phyloP scores from a whole-genome alignment of 805 yeast species.

The Pichia californica region DNA sequence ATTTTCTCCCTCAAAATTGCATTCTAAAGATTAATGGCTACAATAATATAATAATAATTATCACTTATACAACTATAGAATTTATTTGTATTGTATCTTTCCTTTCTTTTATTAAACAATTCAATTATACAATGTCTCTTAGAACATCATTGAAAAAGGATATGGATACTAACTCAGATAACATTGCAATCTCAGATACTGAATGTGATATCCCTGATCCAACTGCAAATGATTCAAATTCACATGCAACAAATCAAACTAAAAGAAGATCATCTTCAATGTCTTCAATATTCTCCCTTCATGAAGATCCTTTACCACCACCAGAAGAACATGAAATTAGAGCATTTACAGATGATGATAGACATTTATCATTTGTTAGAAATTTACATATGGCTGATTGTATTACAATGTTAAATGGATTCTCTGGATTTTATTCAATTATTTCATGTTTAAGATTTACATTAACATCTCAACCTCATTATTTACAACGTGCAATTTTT shows the following conservation, averaged over 20 bases:
- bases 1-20: too few species aligned
- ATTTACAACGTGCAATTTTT: conserved; percentile 81
- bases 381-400: conserved; percentile 93
- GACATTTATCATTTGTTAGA: conserved; percentile 82
- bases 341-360: conserved; percentile 72
- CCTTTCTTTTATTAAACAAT: too few species aligned
- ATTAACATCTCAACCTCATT: conserved; percentile 58
- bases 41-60: too few species aligned
- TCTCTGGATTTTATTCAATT: conserved; percentile 87
- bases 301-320: conserved; percentile 58
- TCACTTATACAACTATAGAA: too few species aligned
- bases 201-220: conserved; percentile 17
- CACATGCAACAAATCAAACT: background rate
- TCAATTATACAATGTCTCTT: too few species aligned
- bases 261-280: conserved; percentile 29
- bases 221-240: too few species aligned
- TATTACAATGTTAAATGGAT: conserved; percentile 90
- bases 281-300: conserved; percentile 43
- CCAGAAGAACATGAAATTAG: conserved; percentile 73
- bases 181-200: conserved; percentile 16
- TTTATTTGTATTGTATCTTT: too few species aligned
- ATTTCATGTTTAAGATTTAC: conserved; percentile 80
- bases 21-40: too few species aligned
- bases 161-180: too few species aligned
- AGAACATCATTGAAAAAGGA: too few species aligned